Evolutionary conservation across 768 basidiomycete species (phyloP).

Genomic region (Naematelia encephala): DNA sequence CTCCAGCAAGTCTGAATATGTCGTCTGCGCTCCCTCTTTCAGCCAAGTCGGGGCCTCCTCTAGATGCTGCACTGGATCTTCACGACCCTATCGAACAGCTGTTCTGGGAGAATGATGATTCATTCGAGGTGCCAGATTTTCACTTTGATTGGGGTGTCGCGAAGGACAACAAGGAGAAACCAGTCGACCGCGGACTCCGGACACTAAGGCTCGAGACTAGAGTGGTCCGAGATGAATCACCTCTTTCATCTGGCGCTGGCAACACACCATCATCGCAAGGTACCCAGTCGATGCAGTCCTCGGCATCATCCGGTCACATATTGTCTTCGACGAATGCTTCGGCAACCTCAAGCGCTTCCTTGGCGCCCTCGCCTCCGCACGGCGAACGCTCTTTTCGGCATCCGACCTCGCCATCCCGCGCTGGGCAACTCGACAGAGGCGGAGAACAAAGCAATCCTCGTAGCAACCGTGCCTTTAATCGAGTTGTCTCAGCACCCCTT

Average conservation of each 20-base stretch:
- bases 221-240: background rate
- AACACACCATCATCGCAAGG: background rate
- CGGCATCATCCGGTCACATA: conserved; percentile 28
- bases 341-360: conserved; percentile 24
- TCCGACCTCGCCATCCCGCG: background rate
- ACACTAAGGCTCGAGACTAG: background rate
- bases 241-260: background rate
- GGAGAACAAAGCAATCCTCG: conserved; percentile 11
- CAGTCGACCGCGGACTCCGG: background rate
- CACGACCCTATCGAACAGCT: background rate
- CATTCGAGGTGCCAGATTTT: conserved; percentile 42
- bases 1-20: too few species aligned
- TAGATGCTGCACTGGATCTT: background rate
- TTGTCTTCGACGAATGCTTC: conserved; percentile 34
- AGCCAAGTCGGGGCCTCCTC: background rate
- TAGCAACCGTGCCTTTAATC: conserved; percentile 26
- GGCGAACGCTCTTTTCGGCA: conserved; percentile 1
- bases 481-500: conserved; percentile 40
- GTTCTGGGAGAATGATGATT: conserved; percentile 22
- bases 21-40: background rate
- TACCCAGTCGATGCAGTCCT: conserved; percentile 21
- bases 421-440: background rate
- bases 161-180: conserved; percentile 16
- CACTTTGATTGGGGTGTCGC: conserved; percentile 38
- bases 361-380: conserved; percentile 33